Percentiles rank a stretch among this genome's conserved stretches.
Evolutionary conservation across 2,329 filamentous ascomycete genomes (phyloP).

Genomic region (Fusarium citri): DNA sequence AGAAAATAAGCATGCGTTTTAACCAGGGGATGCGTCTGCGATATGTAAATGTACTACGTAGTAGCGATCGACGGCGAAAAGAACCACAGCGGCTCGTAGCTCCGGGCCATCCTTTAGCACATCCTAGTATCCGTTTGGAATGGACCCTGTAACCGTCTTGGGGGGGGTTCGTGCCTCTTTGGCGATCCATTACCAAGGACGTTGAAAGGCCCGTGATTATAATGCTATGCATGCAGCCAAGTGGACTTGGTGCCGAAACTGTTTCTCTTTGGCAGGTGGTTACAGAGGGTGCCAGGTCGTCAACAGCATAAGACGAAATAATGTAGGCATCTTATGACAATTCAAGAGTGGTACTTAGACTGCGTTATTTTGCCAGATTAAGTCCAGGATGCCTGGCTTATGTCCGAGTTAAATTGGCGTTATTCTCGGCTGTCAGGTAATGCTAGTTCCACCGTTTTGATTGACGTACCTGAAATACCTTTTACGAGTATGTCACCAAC

Average conservation of each 20-base stretch:
- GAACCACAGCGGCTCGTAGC: not conserved
- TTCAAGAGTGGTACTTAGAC: not conserved
- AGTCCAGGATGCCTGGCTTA: not conserved
- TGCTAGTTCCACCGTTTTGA: not conserved
- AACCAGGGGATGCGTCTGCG: not conserved
- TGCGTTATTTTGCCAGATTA: not conserved
- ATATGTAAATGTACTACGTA: slow-evolving; percentile 3
- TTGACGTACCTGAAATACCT: not conserved
- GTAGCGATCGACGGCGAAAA: not conserved
- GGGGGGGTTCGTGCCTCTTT: not conserved
- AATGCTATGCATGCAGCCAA: not conserved
- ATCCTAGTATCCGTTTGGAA: not conserved
- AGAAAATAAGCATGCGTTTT: slow-evolving; percentile 15
- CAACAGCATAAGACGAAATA: not conserved
- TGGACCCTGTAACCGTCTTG: not conserved
- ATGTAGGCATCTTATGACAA: fast-evolving
- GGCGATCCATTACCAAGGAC: slow-evolving; percentile 15
- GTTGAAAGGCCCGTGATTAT: slow-evolving; percentile 18
- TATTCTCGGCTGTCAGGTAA: not conserved
- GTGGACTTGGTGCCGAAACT: not conserved
- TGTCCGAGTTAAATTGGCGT: not conserved
- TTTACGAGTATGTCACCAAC: not conserved
- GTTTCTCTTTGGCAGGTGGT: not conserved
- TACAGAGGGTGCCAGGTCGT: no score
- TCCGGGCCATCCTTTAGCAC: not conserved